Base-by-base conservation (phyloP, 1,284 basidiomycete genomes). In the Lentinus polychrous region DNA sequence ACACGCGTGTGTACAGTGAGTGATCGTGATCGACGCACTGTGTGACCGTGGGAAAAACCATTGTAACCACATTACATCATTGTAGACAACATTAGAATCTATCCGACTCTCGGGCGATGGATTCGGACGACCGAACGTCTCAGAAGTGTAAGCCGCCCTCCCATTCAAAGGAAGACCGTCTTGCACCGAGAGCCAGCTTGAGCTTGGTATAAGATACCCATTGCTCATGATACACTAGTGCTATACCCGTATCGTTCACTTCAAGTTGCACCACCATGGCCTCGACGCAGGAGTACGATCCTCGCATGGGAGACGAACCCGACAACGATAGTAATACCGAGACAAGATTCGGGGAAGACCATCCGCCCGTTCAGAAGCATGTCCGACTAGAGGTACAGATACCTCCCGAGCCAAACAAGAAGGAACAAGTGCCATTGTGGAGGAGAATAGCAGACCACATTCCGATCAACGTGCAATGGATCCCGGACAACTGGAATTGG, bases 401-500 rank as follows among this genome's bases (percentile, higher is more conserved):
- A 32, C 24, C 42, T n/a, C 10, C 3, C 27, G 22, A 15, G 6
- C 8, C 15, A 36, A 36, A 47, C 32, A 42, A 36, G 34, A 31
- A 41, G 17, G 23, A 41, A 14, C 22, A 14, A 18, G 31, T n/a
- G 14, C 35, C 36, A 3, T 34, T 11, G 8, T 41, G 15, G 8
- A 5, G 8, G 31, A 45, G 23, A 22, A 18, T 49, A 31, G n/a
- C 44, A 11, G 11, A 43, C 15, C 11, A 12, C 10, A 36, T 45
- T 22, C 59, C 60, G 7, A 12, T 60, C 39, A 49, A 63, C 49
- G 55, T 81, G 27, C 60, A 63, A 44, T 87, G 85, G 84, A 74
- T 86, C 31, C 68, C 70, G 2, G 65, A 62, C 14, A 84, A 81
- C 52, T 75, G 67, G 60, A 75, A 65, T 0, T 81, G 74, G 75